Evolutionary conservation across 208 protist species (phyloP), one percentile per base, ranked within the genome.

Genomic region (Crithidia fasciculata): DNA sequence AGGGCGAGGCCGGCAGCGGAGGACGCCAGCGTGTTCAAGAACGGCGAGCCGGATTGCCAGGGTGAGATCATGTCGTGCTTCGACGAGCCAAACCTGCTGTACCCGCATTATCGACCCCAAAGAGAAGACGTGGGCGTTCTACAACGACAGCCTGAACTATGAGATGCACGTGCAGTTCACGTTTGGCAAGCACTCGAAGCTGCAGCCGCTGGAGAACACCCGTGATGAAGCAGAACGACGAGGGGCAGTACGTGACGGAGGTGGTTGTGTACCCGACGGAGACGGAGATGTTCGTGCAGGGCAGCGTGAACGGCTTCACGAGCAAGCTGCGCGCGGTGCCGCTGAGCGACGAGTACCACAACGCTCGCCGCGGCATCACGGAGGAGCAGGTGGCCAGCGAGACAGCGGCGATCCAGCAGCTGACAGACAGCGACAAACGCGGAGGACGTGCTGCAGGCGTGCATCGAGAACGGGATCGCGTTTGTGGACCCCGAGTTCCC

Each of bases 401-500:
- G 28, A 28, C 28, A 28, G 28, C 28, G 28, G 28, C 28, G 28
- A 28, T 28, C 28, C 45, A 8, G 45, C 45, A 50, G 45, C 10
- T 50, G 45, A 50, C 45, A 13, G 45, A 50, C 45, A 8, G 45
- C 45, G 8, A 50, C 45, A 8, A 8, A 50, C 45, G 13, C 13
- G 45, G 45, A 50, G 45, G 10, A 50, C 45, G 88, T 91, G 19
- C 75, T 93, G 49, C 64, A 74, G 52, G 69, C 58, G 57, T 93
- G 88, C 70, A 69, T 91, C 15, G 76, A 87, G 49, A 83, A 84
- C 57, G 75, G 77, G 15, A 66, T 91, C 66, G 74, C 82, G 43
- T 93, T 93, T 76, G 86, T 93, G 44, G 88, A 93, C 64, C 80
- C 86, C 56, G 80, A 89, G 72, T 94, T 94, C 80, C 85, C 81